These are phyloP conservation scores for Cryptococcus floricola DNA, from an alignment of 1,284 basidiomycete genomes.

Conservation along the genomic window DNA sequence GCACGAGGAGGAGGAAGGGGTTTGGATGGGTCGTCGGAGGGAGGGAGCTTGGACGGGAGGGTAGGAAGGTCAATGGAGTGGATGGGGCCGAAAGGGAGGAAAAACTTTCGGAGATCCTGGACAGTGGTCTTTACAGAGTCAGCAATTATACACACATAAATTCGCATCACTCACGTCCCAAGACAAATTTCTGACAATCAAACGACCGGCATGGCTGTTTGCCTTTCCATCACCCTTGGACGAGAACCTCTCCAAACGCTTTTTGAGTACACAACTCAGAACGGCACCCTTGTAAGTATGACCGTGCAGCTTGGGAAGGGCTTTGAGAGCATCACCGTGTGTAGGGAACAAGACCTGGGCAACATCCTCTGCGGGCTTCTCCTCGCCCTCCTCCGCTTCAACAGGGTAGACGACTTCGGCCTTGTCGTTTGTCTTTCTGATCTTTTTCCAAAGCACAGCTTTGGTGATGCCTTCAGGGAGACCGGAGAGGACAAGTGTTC, in stretches of 20 bases:
- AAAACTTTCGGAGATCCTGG: constrained; percentile 79
- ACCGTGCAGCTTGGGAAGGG: constrained; percentile 79
- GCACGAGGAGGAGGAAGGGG: constrained; percentile 52
- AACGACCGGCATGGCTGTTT: constrained; percentile 61
- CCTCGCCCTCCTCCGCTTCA: constrained; percentile 47
- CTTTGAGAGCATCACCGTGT: constrained; percentile 66
- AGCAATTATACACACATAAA: neutral
- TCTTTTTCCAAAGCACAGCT: constrained; percentile 80
- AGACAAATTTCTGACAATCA: constrained; percentile 89
- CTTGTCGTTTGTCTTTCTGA: constrained; percentile 66
- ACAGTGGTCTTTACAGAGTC: constrained; percentile 61
- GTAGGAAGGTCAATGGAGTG: constrained; percentile 78
- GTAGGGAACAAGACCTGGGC: constrained; percentile 75
- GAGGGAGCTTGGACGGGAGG: constrained; percentile 50
- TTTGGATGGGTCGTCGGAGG: constrained; percentile 37
- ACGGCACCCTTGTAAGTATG: constrained; percentile 88
- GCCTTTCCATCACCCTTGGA: constrained; percentile 52
- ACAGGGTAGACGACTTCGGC: constrained; percentile 62
- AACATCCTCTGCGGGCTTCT: constrained; percentile 16
- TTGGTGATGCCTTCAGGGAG: constrained; percentile 65
- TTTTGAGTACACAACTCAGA: constrained; percentile 86
- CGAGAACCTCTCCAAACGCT: constrained; percentile 66
- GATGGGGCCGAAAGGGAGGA: constrained; percentile 84
- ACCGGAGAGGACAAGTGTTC: constrained; percentile 73
- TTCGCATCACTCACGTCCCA: constrained; percentile 53